Evolutionary conservation across 169 alveolate species (phyloP), one percentile per base, ranked within the genome.

Genomic region (Toxoplasma gondii): DNA sequence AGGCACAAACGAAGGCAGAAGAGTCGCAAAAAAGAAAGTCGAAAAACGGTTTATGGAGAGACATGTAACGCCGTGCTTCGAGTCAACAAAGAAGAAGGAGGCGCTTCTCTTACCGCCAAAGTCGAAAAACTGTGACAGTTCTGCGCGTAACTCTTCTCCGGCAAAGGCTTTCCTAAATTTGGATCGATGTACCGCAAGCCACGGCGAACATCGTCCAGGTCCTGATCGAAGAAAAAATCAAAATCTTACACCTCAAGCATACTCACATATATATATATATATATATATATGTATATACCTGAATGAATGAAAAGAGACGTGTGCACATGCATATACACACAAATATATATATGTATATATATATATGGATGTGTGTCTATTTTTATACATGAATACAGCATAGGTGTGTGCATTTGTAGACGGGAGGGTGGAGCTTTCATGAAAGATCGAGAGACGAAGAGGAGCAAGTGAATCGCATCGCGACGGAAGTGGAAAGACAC

Each of bases 101-200:
- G n/a, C n/a, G n/a, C n/a, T n/a, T n/a, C n/a, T n/a, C 80, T 19
- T 34, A 92, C 94, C 91, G 41, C 29, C 10, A 96, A 97, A 9
- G 98, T 97, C n/a, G 98, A 96, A 92, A 86, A 97, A 19, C 97
- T 19, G 88, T 96, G 96, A 92, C 99, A 98, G 80, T 97, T 97
- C 84, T 97, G 98, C 38, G 98, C 99, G 95, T 97, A 98, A 49
- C 95, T 96, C 82, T 96, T 92, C 94, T 97, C 98, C 22, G 97
- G 97, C 0, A 98, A 92, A 22, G 97, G 97, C 70, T 93, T 90
- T 45, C 98, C 98, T 53, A 98, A 92, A 27, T 94, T 91, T 7
- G 98, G 97, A 92, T 97, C 98, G 58, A 98, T 94, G 84, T 94
- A 95, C 27, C 53, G 82, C 69, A 98, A 83, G 41, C 93, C 94